phyloP scores from a whole-genome alignment of 768 basidiomycete genomes.

The Rossbeevera mucosa region DNA sequence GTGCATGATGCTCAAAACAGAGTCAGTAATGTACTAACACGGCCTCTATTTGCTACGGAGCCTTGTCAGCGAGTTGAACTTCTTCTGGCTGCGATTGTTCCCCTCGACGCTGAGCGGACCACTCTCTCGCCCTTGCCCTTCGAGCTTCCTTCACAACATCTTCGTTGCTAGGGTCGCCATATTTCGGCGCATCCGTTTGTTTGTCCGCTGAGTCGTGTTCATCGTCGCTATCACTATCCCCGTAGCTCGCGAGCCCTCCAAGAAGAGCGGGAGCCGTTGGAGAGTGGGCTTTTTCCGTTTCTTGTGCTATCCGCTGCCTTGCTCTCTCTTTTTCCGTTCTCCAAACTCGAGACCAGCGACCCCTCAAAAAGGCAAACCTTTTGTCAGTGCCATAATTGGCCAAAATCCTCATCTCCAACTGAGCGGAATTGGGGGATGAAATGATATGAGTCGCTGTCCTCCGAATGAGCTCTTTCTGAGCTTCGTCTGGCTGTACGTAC shows the following conservation, averaged over 20 bases:
- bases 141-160: conserved; percentile 41
- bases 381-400: conserved; percentile 78
- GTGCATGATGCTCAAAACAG: too few species aligned
- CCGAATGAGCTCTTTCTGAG: conserved; percentile 62
- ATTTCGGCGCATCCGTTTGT: conserved; percentile 4
- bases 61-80: not conserved
- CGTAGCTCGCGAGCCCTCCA: conserved; percentile 58
- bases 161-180: not conserved
- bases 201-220: conserved; percentile 27
- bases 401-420: conserved; percentile 84
- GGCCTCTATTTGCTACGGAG: too few species aligned
- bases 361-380: conserved; percentile 78
- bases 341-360: conserved; percentile 72
- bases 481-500: conserved; percentile 49
- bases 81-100: conserved; percentile 10
- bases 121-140: conserved; percentile 53
- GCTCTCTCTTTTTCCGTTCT: conserved; percentile 45
- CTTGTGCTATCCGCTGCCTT: conserved; percentile 25
- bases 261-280: conserved; percentile 28
- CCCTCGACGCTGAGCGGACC: conserved; percentile 49
- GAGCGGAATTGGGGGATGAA: conserved; percentile 69
- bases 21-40: not conserved
- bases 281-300: conserved; percentile 20
- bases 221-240: conserved; percentile 46
- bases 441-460: conserved; percentile 68